These are phyloP conservation scores for Dissoconium aciculare DNA, from an alignment of 2,329 filamentous ascomycete genomes.

Conservation along the genomic window DNA sequence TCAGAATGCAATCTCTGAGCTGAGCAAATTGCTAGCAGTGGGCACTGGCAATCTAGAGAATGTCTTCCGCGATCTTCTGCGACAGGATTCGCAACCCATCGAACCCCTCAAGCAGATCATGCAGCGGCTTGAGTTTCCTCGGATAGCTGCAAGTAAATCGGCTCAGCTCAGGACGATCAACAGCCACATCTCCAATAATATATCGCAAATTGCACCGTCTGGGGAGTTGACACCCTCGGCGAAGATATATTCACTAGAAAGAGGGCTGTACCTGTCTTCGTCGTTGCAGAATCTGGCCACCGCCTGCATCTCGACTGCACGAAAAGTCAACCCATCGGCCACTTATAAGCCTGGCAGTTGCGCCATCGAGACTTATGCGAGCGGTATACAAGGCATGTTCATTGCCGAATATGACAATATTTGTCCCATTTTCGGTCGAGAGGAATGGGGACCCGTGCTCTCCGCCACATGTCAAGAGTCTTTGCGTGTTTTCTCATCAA, in stretches of 20 bases:
- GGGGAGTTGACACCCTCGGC: constrained; percentile 41
- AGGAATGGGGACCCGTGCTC: constrained; percentile 70
- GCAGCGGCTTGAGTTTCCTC: constrained; percentile 62
- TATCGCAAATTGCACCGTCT: constrained; percentile 14
- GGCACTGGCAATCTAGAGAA: constrained; percentile 74
- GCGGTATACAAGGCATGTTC: constrained; percentile 75
- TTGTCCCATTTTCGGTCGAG: constrained; percentile 67
- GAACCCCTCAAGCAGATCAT: constrained; percentile 89
- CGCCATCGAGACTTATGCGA: constrained; percentile 78
- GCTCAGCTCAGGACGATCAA: constrained; percentile 68
- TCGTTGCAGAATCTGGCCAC: constrained; percentile 76
- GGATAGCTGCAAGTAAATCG: constrained; percentile 60
- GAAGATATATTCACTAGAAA: constrained; percentile 70
- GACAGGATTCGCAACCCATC: constrained; percentile 62
- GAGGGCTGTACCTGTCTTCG: constrained; percentile 70
- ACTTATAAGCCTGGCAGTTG: constrained; percentile 81
- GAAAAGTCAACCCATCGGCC: constrained; percentile 56
- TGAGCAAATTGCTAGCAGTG: constrained; percentile 59
- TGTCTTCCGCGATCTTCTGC: constrained; percentile 64
- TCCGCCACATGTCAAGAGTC: constrained; percentile 63
- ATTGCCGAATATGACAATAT: constrained; percentile 83
- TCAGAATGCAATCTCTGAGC: constrained; percentile 70
- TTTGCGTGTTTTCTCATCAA: constrained; percentile 69
- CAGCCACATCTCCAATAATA: constrained; percentile 27
- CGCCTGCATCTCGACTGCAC: constrained; percentile 66